phyloP scores from a whole-genome alignment of 257 asterid species.

The Marsdenia floribunda region DNA sequence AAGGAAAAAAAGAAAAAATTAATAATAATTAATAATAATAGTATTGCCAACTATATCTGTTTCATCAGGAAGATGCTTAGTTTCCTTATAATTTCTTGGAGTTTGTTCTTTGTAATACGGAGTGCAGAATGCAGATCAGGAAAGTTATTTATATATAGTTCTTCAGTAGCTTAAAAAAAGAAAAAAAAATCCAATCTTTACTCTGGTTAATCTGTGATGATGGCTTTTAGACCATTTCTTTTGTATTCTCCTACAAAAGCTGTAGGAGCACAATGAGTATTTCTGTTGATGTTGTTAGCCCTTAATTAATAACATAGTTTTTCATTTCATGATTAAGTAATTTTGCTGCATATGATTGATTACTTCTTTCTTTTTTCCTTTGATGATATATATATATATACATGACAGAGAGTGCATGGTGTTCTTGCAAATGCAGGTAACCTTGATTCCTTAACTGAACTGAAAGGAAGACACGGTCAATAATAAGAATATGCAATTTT shows the following conservation, averaged over 20 bases:
- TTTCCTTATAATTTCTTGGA: conserved; percentile 6
- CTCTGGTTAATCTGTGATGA: conserved; percentile 6
- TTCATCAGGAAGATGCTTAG: conserved; percentile 6
- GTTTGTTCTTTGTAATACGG: background rate
- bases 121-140: conserved; percentile 14
- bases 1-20: background rate
- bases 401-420: no score
- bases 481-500: no score
- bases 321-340: background rate
- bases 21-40: no score
- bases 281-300: background rate
- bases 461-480: no score
- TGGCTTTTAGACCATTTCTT: background rate
- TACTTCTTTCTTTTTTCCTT: no score
- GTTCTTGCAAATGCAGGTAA: background rate
- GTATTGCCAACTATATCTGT: background rate
- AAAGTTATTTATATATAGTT: background rate
- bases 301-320: background rate
- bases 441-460: background rate
- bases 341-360: background rate
- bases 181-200: background rate
- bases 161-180: background rate
- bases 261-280: background rate
- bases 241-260: conserved; percentile 6
- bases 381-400: no score